These are phyloP conservation scores for Epichloe uncinata DNA, from an alignment of 2,329 filamentous ascomycete species.

Conservation along the genomic window DNA sequence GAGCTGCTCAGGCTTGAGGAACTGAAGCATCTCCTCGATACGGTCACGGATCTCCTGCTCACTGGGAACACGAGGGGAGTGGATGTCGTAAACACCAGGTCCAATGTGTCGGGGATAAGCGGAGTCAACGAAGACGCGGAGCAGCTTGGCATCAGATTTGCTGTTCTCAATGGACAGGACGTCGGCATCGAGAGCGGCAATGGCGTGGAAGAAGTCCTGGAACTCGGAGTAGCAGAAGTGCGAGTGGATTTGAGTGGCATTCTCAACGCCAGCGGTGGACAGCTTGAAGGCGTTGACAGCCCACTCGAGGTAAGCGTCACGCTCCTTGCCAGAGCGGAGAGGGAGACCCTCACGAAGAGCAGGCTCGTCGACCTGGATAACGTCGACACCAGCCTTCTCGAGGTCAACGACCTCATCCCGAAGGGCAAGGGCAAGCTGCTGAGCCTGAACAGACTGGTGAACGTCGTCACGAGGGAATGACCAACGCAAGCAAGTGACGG, in stretches of 20 bases:
- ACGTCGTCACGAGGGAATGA: slow-evolving; percentile 99
- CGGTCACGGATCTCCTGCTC: slow-evolving; percentile 98
- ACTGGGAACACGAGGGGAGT: slow-evolving; percentile 92
- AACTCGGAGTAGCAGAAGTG: slow-evolving; percentile 99
- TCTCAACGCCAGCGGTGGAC: slow-evolving; percentile 80
- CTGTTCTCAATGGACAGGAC: slow-evolving; percentile 99
- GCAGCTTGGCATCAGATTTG: slow-evolving; percentile 98
- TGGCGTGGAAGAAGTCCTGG: slow-evolving; percentile 99
- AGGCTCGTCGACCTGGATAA: slow-evolving; percentile 99
- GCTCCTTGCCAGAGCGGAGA: slow-evolving; percentile 85
- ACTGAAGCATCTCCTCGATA: slow-evolving; percentile 94
- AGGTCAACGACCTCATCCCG: slow-evolving; percentile 98
- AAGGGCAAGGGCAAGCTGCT: slow-evolving; percentile 96
- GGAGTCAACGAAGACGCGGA: slow-evolving; percentile 96
- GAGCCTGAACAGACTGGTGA: slow-evolving; percentile 96
- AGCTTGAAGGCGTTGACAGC: slow-evolving; percentile 97
- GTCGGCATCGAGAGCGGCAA: slow-evolving; percentile 92
- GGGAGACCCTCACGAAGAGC: slow-evolving; percentile 98
- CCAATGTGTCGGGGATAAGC: slow-evolving; percentile 97
- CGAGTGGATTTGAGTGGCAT: slow-evolving; percentile 98
- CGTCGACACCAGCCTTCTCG: slow-evolving; percentile 87
- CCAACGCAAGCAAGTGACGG: slow-evolving; percentile 97
- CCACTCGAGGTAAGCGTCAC: slow-evolving; percentile 94
- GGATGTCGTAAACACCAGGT: slow-evolving; percentile 98
- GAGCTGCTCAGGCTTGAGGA: slow-evolving; percentile 95